Evolutionary conservation across 1,284 basidiomycete species (phyloP).

Genomic region (Tremellales sp.): DNA sequence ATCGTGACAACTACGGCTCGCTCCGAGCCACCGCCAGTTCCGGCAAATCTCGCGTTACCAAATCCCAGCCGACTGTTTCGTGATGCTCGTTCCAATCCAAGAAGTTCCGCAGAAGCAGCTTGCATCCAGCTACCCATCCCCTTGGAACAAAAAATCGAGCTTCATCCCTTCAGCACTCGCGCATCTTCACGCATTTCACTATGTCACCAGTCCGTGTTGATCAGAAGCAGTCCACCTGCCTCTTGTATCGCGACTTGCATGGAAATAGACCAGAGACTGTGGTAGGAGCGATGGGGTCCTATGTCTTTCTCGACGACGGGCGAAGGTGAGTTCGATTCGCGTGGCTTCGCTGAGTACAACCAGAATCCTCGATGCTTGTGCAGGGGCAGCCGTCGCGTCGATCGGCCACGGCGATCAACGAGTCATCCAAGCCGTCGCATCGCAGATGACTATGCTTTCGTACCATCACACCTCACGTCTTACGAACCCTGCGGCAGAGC

Average conservation of each 20-base stretch:
- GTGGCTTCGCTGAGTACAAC: no score
- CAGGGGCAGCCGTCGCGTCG: constrained; percentile 77
- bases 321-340: constrained; percentile 1
- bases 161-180: no score
- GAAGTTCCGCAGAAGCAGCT: no score
- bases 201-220: constrained; percentile 14
- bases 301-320: constrained; percentile 14
- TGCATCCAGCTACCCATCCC: no score
- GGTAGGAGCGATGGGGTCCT: constrained; percentile 11
- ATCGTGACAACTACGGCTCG: no score
- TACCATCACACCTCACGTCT: constrained; percentile 24
- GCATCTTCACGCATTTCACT: no score
- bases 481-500: constrained; percentile 23
- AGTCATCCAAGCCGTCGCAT: constrained; percentile 24
- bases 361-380: constrained; percentile 45
- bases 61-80: no score
- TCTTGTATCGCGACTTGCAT: constrained; percentile 13
- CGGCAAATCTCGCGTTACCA: no score
- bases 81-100: no score
- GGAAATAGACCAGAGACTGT: constrained; percentile 12
- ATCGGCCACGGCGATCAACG: constrained; percentile 69
- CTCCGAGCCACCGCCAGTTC: no score
- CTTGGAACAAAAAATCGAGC: no score
- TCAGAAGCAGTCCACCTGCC: constrained; percentile 1
- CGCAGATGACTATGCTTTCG: constrained; percentile 65